Evolutionary conservation across 2,329 filamentous ascomycete species (phyloP).

Genomic region (Pyrenophora seminiperda): DNA sequence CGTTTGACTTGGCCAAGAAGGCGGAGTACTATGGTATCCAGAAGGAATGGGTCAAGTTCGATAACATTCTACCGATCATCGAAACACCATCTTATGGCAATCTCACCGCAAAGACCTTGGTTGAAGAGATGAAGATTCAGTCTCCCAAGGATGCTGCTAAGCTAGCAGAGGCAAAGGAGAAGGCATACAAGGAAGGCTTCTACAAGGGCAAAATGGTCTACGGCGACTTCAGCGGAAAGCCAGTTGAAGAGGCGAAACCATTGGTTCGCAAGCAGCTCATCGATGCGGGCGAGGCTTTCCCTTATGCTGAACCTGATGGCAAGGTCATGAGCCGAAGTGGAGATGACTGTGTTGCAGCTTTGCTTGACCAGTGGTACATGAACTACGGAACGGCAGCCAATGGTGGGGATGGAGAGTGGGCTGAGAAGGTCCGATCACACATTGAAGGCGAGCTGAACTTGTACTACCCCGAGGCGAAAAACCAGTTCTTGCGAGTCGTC

Average conservation of each 20-base stretch:
- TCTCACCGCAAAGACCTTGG: conserved; percentile 78
- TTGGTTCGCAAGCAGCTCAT: conserved; percentile 81
- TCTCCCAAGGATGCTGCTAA: conserved; percentile 94
- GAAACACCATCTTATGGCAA: conserved; percentile 83
- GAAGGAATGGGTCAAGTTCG: conserved; percentile 90
- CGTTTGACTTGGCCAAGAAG: conserved; percentile 89
- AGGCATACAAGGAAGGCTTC: conserved; percentile 96
- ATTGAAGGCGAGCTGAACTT: conserved; percentile 70
- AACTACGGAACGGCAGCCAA: conserved; percentile 74
- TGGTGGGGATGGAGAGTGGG: conserved; percentile 79
- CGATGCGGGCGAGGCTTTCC: conserved; percentile 78
- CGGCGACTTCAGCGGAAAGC: conserved; percentile 85
- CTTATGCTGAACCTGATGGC: conserved; percentile 91
- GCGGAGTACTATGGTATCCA: conserved; percentile 91
- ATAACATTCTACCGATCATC: conserved; percentile 78
- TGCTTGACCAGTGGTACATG: conserved; percentile 97
- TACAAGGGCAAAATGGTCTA: conserved; percentile 91
- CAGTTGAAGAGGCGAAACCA: conserved; percentile 84
- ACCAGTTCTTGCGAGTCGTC: conserved; percentile 77
- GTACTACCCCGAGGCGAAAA: conserved; percentile 66
- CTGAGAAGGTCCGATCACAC: conserved; percentile 62
- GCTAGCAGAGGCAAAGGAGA: conserved; percentile 90
- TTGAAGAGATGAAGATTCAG: conserved; percentile 93
- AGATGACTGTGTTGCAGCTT: conserved; percentile 90
- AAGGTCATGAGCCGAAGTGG: conserved; percentile 85